phyloP scores from a whole-genome alignment of 1,284 basidiomycete species.

The Fistulina hepatica region DNA sequence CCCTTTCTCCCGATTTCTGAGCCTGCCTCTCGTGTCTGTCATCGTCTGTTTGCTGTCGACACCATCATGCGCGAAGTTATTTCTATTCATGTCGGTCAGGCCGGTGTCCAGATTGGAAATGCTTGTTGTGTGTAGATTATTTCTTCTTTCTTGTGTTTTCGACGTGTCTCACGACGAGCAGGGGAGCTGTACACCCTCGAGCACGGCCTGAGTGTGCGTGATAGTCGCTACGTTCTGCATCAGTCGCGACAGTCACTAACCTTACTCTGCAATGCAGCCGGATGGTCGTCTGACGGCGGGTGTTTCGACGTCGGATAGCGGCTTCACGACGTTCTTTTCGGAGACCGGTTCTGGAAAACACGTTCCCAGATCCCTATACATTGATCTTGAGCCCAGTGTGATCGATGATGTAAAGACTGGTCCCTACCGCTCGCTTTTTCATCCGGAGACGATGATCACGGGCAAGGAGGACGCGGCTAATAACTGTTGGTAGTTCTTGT shows the following conservation, averaged over 20 bases:
- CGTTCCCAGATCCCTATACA: constrained; percentile 95
- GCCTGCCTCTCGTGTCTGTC: background rate
- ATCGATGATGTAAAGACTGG: constrained; percentile 96
- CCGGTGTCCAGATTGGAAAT: constrained; percentile 95
- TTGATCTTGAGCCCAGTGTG: constrained; percentile 92
- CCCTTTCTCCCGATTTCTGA: background rate
- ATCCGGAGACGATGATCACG: constrained; percentile 97
- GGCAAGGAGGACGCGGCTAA: constrained; percentile 99
- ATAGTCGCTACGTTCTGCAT: constrained; percentile 8
- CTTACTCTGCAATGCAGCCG: constrained; percentile 40
- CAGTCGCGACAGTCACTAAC: constrained; percentile 7
- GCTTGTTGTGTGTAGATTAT: constrained; percentile 70
- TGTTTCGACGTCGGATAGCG: constrained; percentile 72
- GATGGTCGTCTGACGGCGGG: constrained; percentile 82
- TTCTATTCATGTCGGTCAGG: constrained; percentile 90
- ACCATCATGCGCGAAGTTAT: constrained; percentile 79
- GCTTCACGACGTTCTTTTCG: constrained; percentile 95
- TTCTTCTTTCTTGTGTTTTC: constrained; percentile 12
- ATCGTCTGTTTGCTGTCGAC: constrained; percentile 1
- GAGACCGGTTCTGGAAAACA: constrained; percentile 91
- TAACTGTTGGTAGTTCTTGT: constrained; percentile 64
- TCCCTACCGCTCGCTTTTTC: constrained; percentile 91
- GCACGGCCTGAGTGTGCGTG: constrained; percentile 87
- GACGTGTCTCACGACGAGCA: constrained; percentile 23
- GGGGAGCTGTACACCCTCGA: constrained; percentile 87